A percentile compares a stretch with the other conserved stretches of the same genome.
These are phyloP conservation scores for Plasmopara viticola DNA, from an alignment of 352 stramenopile genomes.

Conservation along the genomic window DNA sequence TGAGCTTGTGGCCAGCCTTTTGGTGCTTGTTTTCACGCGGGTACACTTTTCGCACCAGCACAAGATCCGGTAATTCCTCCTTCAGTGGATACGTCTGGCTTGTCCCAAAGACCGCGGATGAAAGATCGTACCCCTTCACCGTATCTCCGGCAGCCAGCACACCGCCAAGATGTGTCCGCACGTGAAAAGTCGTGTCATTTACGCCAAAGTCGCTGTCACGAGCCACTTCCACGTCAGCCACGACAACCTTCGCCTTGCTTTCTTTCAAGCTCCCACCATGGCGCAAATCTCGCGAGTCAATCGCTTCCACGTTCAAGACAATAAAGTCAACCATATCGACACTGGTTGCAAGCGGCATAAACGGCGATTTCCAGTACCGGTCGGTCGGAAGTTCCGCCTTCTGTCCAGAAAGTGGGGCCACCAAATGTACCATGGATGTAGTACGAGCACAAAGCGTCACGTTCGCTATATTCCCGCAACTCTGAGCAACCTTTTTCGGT, in stretches of 20 bases:
- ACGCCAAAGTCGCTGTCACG: constrained; percentile 67
- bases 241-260: constrained; percentile 26
- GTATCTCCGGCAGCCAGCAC: constrained; percentile 54
- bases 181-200: constrained; percentile 70
- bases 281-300: constrained; percentile 21
- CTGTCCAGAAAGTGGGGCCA: constrained; percentile 54
- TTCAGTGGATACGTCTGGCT: constrained; percentile 38
- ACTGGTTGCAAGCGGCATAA: constrained; percentile 51
- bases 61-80: constrained; percentile 59
- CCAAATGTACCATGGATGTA: constrained; percentile 53
- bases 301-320: constrained; percentile 61
- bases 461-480: constrained; percentile 57
- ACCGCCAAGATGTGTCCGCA: constrained; percentile 55
- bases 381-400: constrained; percentile 48
- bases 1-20: constrained; percentile 32
- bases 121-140: constrained; percentile 71
- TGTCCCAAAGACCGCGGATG: constrained; percentile 45
- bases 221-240: constrained; percentile 68
- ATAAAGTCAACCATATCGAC: constrained; percentile 60
- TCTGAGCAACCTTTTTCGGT: constrained; percentile 49
- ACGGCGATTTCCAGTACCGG: constrained; percentile 71
- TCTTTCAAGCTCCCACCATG: constrained; percentile 3
- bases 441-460: constrained; percentile 57
- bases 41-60: constrained; percentile 72
- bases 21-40: constrained; percentile 40